Conservation (phyloP, 164 flowering plant genomes). For the Umbilicus rupestris region DNA sequence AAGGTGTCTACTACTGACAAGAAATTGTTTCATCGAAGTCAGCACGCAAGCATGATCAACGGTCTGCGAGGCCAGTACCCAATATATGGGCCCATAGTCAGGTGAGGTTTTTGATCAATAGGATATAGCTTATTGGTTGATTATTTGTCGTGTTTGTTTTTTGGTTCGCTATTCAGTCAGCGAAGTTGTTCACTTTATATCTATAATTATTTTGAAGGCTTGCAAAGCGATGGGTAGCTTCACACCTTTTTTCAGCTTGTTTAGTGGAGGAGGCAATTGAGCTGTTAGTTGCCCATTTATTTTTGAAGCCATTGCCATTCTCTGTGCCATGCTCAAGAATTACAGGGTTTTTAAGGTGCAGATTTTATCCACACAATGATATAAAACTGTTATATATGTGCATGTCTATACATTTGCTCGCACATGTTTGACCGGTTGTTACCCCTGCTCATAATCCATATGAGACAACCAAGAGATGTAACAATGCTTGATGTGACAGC, state of each 20-base stretch:
- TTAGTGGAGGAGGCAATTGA: slow-evolving; percentile 78
- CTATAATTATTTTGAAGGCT: slow-evolving; percentile 43
- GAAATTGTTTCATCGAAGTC: slow-evolving; percentile 53
- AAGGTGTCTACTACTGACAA: slow-evolving; percentile 42
- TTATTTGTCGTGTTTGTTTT: not conserved
- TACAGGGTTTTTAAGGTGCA: slow-evolving; percentile 84
- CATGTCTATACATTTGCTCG: not conserved
- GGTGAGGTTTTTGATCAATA: slow-evolving; percentile 29
- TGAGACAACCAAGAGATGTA: too few relatives aligned
- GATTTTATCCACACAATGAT: not conserved
- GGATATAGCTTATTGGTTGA: not conserved
- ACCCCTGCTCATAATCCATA: not conserved
- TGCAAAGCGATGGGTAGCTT: slow-evolving; percentile 93
- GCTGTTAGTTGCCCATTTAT: slow-evolving; percentile 75
- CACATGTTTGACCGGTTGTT: not conserved
- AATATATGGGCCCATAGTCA: slow-evolving; percentile 66
- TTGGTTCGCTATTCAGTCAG: not conserved
- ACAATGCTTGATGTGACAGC: too few relatives aligned
- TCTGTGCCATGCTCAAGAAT: slow-evolving; percentile 69
- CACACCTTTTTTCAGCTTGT: slow-evolving; percentile 82
- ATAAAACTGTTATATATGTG: not conserved
- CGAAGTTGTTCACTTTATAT: not conserved
- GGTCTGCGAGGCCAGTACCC: slow-evolving; percentile 74
- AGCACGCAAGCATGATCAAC: slow-evolving; percentile 92
- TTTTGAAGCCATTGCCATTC: slow-evolving; percentile 74